These are phyloP conservation scores for Irpex rosettiformis DNA, from an alignment of 1,284 basidiomycete genomes.

Conservation along the genomic window DNA sequence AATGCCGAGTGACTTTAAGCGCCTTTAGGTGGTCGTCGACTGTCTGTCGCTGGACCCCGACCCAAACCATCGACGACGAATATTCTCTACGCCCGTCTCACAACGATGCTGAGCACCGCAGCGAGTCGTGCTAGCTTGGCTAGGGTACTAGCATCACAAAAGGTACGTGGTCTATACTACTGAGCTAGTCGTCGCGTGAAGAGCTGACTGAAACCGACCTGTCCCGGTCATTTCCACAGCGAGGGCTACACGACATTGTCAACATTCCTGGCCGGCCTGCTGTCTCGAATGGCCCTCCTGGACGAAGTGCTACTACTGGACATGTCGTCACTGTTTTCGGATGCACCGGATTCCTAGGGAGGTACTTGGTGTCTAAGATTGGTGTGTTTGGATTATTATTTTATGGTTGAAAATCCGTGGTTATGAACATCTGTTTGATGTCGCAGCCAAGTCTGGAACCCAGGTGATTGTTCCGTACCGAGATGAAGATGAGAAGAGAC, in stretches of 20 bases:
- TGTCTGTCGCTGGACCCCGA: not conserved
- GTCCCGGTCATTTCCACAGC: slow-evolving; percentile 36
- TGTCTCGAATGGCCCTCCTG: slow-evolving; percentile 74
- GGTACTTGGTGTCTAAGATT: slow-evolving; percentile 92
- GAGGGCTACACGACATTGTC: slow-evolving; percentile 67
- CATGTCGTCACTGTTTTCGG: slow-evolving; percentile 97
- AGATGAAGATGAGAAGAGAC: slow-evolving; percentile 92
- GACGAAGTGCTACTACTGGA: slow-evolving; percentile 84
- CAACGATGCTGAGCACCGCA: slow-evolving; percentile 16
- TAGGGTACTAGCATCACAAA: slow-evolving; percentile 13
- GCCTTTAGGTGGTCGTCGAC: not conserved
- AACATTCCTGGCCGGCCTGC: slow-evolving; percentile 65
- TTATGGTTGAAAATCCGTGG: not conserved
- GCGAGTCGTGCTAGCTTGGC: slow-evolving; percentile 12
- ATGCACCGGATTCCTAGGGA: slow-evolving; percentile 91
- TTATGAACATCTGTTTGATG: not conserved
- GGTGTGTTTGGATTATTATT: slow-evolving; percentile 44
- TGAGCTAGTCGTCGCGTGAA: not conserved
- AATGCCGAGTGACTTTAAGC: not conserved
- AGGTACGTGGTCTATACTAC: slow-evolving; percentile 6
- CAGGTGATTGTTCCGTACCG: slow-evolving; percentile 96
- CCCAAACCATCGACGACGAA: not conserved
- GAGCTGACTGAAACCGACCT: not conserved
- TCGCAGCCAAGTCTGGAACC: slow-evolving; percentile 81
- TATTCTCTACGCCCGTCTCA: slow-evolving; percentile 1